Base-by-base conservation (phyloP, 306 rosid genomes). In the Delonix regia region DNA sequence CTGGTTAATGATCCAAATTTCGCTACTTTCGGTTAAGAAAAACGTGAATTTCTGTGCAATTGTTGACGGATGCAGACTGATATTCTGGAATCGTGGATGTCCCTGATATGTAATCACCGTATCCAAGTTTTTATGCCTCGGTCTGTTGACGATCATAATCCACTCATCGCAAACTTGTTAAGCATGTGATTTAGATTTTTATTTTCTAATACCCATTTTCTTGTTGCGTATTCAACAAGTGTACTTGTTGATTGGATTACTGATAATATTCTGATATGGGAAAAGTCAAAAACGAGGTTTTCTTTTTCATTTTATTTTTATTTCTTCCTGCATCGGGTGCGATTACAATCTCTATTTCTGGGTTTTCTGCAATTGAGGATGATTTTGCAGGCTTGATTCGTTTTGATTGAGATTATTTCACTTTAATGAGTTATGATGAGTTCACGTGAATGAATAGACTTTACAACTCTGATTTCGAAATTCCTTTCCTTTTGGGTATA, bases 31-130 rank as follows among this genome's bases (percentile, higher is more conserved):
- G 42, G 79, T 70, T 84, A 33, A 57, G 67, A 76, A 71, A 62
- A 45, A 71, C 48, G 56, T 80, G 69, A 65, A 84, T 57, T 69
- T 77, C 51, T 67, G 38, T 75, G 80, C 83, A 64, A 74, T 84
- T 80, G 57, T 71, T 74, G 84, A 76, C 57, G 69, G 90, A 86
- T 86, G 87, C 90, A 52, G 86, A 81, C 84, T 86, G 89, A 79
- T 78, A 83, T 76, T 86, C 81, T 76, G 79, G 85, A 85, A 82
- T 83, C 89, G 71, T 86, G 78, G 85, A 73, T 68, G 80, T 62
- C 79, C 74, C 56, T 78, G 71, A 72, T 79, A 88, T 88, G 92
- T 88, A 88, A 88, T 88, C 70, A 84, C 88, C 86, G 36, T 81
- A 81, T 85, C 88, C 83, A 61, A 71, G 74, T 84, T 63, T 48